phyloP scores from a whole-genome alignment of 148 eudicot genomes.

The Salicornia ramosissima region DNA sequence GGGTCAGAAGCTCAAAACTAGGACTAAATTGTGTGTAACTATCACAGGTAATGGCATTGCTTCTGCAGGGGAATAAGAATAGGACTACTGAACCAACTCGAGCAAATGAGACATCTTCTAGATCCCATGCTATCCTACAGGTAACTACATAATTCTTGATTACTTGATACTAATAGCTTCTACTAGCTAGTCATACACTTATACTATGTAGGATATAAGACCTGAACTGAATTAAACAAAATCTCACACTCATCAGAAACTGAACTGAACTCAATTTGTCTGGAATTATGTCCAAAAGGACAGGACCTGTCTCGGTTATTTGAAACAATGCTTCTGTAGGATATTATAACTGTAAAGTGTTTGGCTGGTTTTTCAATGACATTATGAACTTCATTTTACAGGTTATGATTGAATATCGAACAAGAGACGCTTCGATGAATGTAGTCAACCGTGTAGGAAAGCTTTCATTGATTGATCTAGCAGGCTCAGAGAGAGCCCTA shows the following conservation, averaged over 20 bases:
- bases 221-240: no score
- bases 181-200: no score
- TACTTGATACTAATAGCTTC: not conserved
- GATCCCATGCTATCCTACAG: constrained; percentile 92
- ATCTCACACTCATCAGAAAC: no score
- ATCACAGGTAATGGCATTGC: constrained; percentile 82
- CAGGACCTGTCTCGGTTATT: no score
- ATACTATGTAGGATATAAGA: no score
- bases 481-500: constrained; percentile 86
- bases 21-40: constrained; percentile 2
- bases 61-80: constrained; percentile 78
- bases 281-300: no score
- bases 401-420: constrained; percentile 69
- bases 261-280: no score
- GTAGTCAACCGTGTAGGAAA: constrained; percentile 62
- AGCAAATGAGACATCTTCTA: constrained; percentile 81
- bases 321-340: not conserved
- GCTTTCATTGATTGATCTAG: constrained; percentile 75
- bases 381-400: constrained; percentile 14
- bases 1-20: not conserved
- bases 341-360: not conserved
- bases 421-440: constrained; percentile 51
- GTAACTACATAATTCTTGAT: constrained; percentile 24
- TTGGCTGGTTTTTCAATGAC: not conserved
- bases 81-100: constrained; percentile 94